phyloP scores from a whole-genome alignment of 768 basidiomycete species.

The Tremella yokohamensis region DNA sequence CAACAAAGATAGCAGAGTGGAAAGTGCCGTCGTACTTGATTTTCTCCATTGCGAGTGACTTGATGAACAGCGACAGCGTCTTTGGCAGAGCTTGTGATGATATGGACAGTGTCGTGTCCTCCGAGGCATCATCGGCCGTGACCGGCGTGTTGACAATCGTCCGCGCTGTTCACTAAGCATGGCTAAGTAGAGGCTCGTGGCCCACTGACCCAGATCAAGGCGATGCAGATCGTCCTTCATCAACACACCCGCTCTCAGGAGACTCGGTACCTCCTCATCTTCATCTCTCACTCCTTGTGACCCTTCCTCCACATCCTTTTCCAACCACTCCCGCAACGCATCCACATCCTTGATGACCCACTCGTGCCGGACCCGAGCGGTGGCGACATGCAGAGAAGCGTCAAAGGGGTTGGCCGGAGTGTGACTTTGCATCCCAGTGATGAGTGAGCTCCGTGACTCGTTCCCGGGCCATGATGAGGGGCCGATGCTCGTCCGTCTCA shows the following conservation, averaged over 20 bases:
- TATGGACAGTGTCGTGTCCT: no score
- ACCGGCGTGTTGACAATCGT: no score
- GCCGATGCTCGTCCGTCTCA: slow-evolving; percentile 1
- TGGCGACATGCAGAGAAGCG: background rate
- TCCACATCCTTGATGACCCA: background rate
- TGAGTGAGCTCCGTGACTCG: background rate
- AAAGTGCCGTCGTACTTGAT: slow-evolving; percentile 59
- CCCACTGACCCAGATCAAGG: background rate
- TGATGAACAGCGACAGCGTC: slow-evolving; percentile 64
- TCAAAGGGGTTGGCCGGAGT: background rate
- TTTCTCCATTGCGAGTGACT: slow-evolving; percentile 62
- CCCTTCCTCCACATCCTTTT: background rate
- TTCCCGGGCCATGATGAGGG: background rate
- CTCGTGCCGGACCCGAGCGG: background rate
- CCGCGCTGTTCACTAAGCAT: no score
- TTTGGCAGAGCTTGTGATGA: background rate
- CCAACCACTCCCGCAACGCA: background rate
- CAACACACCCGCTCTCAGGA: background rate
- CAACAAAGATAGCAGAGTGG: slow-evolving; percentile 66
- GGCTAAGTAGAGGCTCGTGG: no score
- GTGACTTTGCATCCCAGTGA: background rate
- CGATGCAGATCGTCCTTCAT: slow-evolving; percentile 2
- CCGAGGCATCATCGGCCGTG: no score
- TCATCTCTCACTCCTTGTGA: background rate
- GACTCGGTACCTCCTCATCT: slow-evolving; percentile 1